Base-by-base conservation (phyloP, 768 basidiomycete genomes). In the Phaeotremella fagi region DNA sequence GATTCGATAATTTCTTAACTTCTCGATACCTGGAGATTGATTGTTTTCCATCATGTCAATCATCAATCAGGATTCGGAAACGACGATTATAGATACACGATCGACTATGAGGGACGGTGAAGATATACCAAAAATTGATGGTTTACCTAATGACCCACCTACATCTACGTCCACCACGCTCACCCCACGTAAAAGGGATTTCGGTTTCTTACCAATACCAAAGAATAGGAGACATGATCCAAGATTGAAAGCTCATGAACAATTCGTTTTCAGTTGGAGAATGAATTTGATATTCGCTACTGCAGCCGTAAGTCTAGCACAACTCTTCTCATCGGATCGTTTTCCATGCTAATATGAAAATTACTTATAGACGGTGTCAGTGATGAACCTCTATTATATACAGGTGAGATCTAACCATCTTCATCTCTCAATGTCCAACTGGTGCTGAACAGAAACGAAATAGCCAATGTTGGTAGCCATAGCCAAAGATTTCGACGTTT, bases 401-500 rank as follows among this genome's bases (percentile, higher is more conserved):
- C 68, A 70, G 22, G 38, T 41, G 22, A 41, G 38, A 7, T 41
- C 38, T 12, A 11, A 18, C n/a, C n/a, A n/a, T n/a, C n/a, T n/a
- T n/a, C n/a, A n/a, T n/a, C n/a, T n/a, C n/a, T n/a, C n/a, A n/a
- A n/a, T n/a, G n/a, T n/a, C n/a, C n/a, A n/a, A n/a, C n/a, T n/a
- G n/a, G n/a, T n/a, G n/a, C n/a, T n/a, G n/a, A n/a, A n/a, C 31
- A 33, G 9, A 7, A 33, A 33, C 31, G 86, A 84, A 56, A 33
- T 86, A 88, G 75, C 88, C 88, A 0, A 68, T 90, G 61, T 75
- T 89, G 14, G 86, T 87, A 82, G 68, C 48, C 79, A 75, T 56
- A 28, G 58, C 57, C 1, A 45, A 44, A 16, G 61, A 68, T 28
- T 73, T 74, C 42, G 48, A 48, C 11, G 73, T 72, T 1, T 50